These are phyloP conservation scores for Meyerozyma guilliermondii DNA, from an alignment of 1,139 yeast species.

Conservation along the genomic window DNA sequence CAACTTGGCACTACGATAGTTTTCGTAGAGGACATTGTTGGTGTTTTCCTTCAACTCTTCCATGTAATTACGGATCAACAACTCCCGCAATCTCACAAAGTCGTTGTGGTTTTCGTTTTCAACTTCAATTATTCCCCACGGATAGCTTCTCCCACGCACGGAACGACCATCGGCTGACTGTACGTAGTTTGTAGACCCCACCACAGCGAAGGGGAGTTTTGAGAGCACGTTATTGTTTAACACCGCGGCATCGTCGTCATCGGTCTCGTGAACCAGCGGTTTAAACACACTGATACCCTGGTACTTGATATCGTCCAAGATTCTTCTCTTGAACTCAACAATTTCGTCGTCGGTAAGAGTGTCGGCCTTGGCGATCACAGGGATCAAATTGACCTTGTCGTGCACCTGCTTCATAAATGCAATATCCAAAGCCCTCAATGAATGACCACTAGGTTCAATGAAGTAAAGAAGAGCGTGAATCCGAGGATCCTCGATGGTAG, in stretches of 20 bases:
- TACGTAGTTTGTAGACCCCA: slow-evolving; percentile 81
- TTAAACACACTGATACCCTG: slow-evolving; percentile 76
- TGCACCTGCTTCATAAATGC: slow-evolving; percentile 85
- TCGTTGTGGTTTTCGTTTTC: slow-evolving; percentile 95
- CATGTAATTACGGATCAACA: slow-evolving; percentile 83
- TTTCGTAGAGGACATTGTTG: slow-evolving; percentile 70
- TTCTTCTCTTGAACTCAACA: slow-evolving; percentile 63
- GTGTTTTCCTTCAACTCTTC: slow-evolving; percentile 94
- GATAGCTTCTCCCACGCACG: slow-evolving; percentile 91
- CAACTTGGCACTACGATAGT: slow-evolving; percentile 84
- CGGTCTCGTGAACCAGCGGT: slow-evolving; percentile 76
- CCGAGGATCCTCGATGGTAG: slow-evolving; percentile 68
- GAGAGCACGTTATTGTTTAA: slow-evolving; percentile 65
- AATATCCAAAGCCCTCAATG: slow-evolving; percentile 83
- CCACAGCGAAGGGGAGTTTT: slow-evolving; percentile 87
- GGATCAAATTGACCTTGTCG: slow-evolving; percentile 88
- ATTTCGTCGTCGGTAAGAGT: slow-evolving; percentile 89
- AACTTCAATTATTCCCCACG: slow-evolving; percentile 97
- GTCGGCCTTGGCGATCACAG: slow-evolving; percentile 93
- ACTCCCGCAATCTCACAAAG: slow-evolving; percentile 83
- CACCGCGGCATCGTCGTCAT: slow-evolving; percentile 75
- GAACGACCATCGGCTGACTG: slow-evolving; percentile 68
- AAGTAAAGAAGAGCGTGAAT: slow-evolving; percentile 86
- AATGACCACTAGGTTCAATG: slow-evolving; percentile 96
- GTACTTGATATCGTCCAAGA: slow-evolving; percentile 68